These are phyloP conservation scores for Lactifluus subvellereus DNA, from an alignment of 768 basidiomycete species.

Conservation along the genomic window DNA sequence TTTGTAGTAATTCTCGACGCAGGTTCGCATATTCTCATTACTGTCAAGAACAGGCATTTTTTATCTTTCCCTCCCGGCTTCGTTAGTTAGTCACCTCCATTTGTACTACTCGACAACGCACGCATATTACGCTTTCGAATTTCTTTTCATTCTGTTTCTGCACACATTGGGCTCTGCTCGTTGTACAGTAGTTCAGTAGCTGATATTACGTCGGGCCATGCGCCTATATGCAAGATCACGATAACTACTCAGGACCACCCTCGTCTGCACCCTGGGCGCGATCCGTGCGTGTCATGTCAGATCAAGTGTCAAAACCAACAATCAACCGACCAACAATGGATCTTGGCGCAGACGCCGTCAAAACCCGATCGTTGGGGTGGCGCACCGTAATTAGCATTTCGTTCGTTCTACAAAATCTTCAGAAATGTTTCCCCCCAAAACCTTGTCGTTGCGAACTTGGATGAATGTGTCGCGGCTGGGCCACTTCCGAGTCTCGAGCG, in stretches of 20 bases:
- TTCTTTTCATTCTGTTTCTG: slow-evolving; percentile 1
- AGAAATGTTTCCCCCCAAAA: not conserved
- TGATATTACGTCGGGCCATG: slow-evolving; percentile 8
- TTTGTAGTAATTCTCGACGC: not conserved
- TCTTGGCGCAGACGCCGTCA: not conserved
- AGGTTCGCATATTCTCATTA: slow-evolving; percentile 13
- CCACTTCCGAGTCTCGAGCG: not conserved
- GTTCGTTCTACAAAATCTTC: not conserved
- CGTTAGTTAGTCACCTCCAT: slow-evolving; percentile 8
- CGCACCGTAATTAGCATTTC: not conserved
- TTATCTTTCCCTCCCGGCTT: not conserved
- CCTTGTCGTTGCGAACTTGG: not conserved
- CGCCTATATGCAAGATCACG: slow-evolving; percentile 1
- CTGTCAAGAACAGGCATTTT: slow-evolving; percentile 5
- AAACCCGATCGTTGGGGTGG: not conserved
- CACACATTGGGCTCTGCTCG: not conserved
- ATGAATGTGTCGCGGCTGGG: not conserved
- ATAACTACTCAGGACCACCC: not conserved
- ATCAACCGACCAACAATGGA: not conserved
- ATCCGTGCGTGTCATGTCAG: not conserved
- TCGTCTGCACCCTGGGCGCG: not conserved
- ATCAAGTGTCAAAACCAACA: not conserved
- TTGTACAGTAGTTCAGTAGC: slow-evolving; percentile 3
- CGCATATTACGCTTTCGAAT: not conserved
- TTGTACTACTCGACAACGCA: slow-evolving; percentile 11